Base-by-base conservation (phyloP, 2,329 filamentous ascomycete species). In the Monosporascus sp. region DNA sequence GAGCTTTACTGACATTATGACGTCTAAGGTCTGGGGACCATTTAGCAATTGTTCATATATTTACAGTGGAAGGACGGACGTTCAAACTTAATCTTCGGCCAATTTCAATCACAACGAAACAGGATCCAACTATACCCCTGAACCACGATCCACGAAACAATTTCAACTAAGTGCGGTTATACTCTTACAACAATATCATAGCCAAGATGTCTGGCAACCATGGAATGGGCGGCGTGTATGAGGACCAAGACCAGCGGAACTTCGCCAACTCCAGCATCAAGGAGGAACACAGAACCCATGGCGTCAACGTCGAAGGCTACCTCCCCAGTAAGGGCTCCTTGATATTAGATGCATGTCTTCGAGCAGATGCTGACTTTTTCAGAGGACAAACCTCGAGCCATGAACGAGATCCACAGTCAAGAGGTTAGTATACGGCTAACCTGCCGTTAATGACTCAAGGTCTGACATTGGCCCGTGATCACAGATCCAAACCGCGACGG, bases 371-470 rank as follows among this genome's bases (percentile, higher is more conserved):
- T 3, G 22, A 31, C 41, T 15, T 6, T 18, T 15, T 5, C 18
- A 65, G 63, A 62, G 55, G 57, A 60, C 18, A 55, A 57, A 25
- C 54, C 61, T 6, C 57, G 48, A 36, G 60, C 52, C 1, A 64
- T 65, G 62, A 57, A 63, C 38, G 41, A 60, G 6, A 63, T 65
- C 61, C 44, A 52, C 1, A 52, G 53, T 3, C 58, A 65, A 53
- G 51, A 65, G 38, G 63, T 65, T 57, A 9, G 60, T 47, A 36
- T 22, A 41, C 25, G 8, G 3, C 44, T 14, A n/a, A 24, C 27
- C 17, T 14, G 3, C 3, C 2, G 24, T 9, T 4, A n/a, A 14
- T 11, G 20, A 15, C 41, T 31, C 25, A 18, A 15, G 11, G 6
- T 31, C 51, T 52, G 20, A 55, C 51, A n/a, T 11, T 18, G 38